Percentiles rank a stretch among this genome's conserved stretches.
These are phyloP conservation scores for Stellera chamaejasme DNA, from an alignment of 345 rosid species.

Conservation along the genomic window DNA sequence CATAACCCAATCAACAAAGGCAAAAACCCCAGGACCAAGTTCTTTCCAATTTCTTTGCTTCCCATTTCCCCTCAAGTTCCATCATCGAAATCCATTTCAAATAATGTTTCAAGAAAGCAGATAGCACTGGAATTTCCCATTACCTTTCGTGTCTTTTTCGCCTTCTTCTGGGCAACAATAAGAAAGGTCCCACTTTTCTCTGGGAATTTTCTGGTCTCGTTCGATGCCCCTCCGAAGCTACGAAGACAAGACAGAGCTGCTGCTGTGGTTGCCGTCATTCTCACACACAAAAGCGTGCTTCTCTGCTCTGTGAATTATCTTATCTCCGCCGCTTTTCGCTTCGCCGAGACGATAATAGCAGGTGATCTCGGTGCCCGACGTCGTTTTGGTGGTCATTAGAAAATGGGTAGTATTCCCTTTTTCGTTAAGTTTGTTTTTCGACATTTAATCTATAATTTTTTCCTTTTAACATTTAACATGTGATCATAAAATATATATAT, in stretches of 20 bases:
- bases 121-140: constrained; percentile 2
- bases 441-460: too few species aligned
- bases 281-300: background rate
- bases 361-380: too few species aligned
- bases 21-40: background rate
- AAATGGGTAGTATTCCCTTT: too few species aligned
- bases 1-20: background rate
- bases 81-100: too few species aligned
- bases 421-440: too few species aligned
- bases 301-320: too few species aligned
- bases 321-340: too few species aligned
- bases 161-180: constrained; percentile 65
- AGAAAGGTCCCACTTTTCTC: constrained; percentile 28
- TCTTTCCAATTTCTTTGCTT: constrained; percentile 1
- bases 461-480: too few species aligned
- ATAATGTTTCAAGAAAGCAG: constrained; percentile 6
- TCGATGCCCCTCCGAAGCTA: constrained; percentile 29
- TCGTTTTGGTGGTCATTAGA: too few species aligned
- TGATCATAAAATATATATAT: too few species aligned
- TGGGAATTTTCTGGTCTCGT: constrained; percentile 30
- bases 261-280: constrained; percentile 51
- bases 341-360: too few species aligned
- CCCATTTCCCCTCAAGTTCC: background rate
- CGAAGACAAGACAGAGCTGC: constrained; percentile 47
- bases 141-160: constrained; percentile 71